Conservation (phyloP, 345 rosid genomes). For the Gossypium anomalum region DNA sequence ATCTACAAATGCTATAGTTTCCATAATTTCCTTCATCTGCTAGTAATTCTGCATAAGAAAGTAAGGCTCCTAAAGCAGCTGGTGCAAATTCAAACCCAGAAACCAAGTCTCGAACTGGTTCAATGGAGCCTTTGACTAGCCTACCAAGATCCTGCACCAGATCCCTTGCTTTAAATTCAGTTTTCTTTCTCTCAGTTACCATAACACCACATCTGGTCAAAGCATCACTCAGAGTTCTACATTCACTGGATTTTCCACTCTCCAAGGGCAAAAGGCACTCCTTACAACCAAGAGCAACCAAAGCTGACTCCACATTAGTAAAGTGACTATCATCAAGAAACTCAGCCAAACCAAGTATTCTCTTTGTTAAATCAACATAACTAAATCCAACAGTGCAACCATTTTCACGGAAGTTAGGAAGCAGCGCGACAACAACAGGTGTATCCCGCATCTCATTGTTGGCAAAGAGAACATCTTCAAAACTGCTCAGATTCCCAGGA, state of each 20-base stretch:
- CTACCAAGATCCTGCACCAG: constrained; percentile 82
- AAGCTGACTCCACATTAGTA: constrained; percentile 82
- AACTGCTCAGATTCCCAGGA: constrained; percentile 92
- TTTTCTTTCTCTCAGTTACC: constrained; percentile 86
- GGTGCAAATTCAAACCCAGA: constrained; percentile 83
- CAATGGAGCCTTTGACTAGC: constrained; percentile 77
- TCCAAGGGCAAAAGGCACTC: constrained; percentile 90
- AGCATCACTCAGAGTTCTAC: constrained; percentile 55
- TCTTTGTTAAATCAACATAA: constrained; percentile 77
- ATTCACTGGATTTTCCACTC: constrained; percentile 51
- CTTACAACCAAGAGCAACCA: constrained; percentile 91
- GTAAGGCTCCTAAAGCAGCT: constrained; percentile 76
- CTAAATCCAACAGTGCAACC: constrained; percentile 73
- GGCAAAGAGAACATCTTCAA: constrained; percentile 92
- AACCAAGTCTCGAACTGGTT: constrained; percentile 79
- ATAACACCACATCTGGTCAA: constrained; percentile 71
- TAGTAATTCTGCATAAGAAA: constrained; percentile 78
- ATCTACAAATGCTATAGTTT: constrained; percentile 55
- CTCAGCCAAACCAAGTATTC: constrained; percentile 78
- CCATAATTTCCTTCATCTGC: constrained; percentile 83
- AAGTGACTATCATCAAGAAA: constrained; percentile 95
- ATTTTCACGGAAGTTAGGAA: constrained; percentile 57
- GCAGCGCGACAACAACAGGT: constrained; percentile 60
- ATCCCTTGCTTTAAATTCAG: constrained; percentile 84
- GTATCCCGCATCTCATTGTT: constrained; percentile 80